These are phyloP conservation scores for Bipolaris zeicola DNA, from an alignment of 2,329 filamentous ascomycete species.

Conservation along the genomic window DNA sequence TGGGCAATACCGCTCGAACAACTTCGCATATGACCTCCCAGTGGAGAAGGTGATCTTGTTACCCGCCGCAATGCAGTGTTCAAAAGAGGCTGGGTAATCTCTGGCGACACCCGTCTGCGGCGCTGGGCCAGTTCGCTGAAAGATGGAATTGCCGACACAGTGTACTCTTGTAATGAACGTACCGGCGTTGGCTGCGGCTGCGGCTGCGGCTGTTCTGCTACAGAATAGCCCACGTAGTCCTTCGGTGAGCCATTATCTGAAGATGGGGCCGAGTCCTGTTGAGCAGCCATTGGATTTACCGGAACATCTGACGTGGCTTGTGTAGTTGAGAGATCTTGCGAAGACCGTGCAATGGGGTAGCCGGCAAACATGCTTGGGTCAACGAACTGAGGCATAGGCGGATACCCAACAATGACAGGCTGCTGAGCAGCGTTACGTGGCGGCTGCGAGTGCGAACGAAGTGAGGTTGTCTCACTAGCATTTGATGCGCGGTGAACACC, in stretches of 20 bases:
- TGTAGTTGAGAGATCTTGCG: slow-evolving; percentile 33
- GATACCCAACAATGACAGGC: slow-evolving; percentile 49
- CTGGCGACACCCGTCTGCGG: slow-evolving; percentile 51
- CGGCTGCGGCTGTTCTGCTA: slow-evolving; percentile 52
- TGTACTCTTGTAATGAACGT: slow-evolving; percentile 48
- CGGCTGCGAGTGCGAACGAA: slow-evolving; percentile 58
- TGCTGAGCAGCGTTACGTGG: slow-evolving; percentile 52
- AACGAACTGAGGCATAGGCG: slow-evolving; percentile 41
- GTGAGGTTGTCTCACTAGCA: slow-evolving; percentile 51
- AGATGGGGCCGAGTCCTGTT: slow-evolving; percentile 26
- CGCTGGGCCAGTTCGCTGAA: slow-evolving; percentile 51
- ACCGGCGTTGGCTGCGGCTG: slow-evolving; percentile 41
- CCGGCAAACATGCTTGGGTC: slow-evolving; percentile 38
- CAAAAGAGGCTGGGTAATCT: slow-evolving; percentile 48
- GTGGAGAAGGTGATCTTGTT: slow-evolving; percentile 56
- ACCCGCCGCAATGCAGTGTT: slow-evolving; percentile 44
- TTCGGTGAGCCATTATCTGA: slow-evolving; percentile 51
- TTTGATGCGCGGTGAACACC: slow-evolving; percentile 52
- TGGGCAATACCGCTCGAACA: slow-evolving; percentile 43
- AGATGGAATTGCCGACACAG: slow-evolving; percentile 43
- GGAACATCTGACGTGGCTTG: slow-evolving; percentile 29
- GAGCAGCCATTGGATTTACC: slow-evolving; percentile 27
- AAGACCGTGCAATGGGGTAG: slow-evolving; percentile 44
- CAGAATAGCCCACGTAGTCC: slow-evolving; percentile 58
- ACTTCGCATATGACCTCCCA: slow-evolving; percentile 51